Base-by-base conservation (phyloP, 176 grass and related monocot species). In the Dendrocalamus sinicus region DNA sequence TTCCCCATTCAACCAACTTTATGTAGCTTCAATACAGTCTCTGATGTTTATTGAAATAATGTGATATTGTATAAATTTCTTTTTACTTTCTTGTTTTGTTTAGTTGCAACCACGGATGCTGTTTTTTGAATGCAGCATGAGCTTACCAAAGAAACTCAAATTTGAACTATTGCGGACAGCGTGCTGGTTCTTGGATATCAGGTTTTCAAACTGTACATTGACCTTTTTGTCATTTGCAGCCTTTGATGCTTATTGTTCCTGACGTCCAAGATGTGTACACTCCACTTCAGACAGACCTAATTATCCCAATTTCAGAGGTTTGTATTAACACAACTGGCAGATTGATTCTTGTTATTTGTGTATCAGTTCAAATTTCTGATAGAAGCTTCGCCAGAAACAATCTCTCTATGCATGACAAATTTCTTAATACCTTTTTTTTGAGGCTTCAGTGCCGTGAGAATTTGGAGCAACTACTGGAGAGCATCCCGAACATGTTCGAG, bases 231-330 rank as follows among this genome's bases (percentile, higher is more conserved):
- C 46, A 40, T 76, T 60, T 78, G 76, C 85, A 97, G 94, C 92
- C 94, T 82, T 83, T 97, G 64, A 97, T 97, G 94, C 88, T 97
- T 61, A 92, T 94, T 79, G 91, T 97, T 81, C 94, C 94, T 61
- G 94, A 97, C 46, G 70, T 92, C 30, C 82, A 97, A 87, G 92
- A 94, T 90, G 94, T 97, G 63, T 97, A 97, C 72, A 94, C 92
- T 52, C 92, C 94, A 47, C 88, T 97, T 73, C 91, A 94, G 65
- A 89, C 90, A 14, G 88, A 97, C 76, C 23, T 97, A 67, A 92
- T 94, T 82, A 89, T 97, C 85, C 92, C 74, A 76, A 66, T 97
- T 87, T 77, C 88, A 4, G 92, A 94, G 94, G 94, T 94, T 88
- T 91, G 89, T 67, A 35, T 83, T 81, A 50, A 64, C 81, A 41